A percentile compares a stretch with the other conserved stretches of the same genome.
phyloP scores from a whole-genome alignment of 2,329 filamentous ascomycete species.

The Cephalotrichum gorgonifer region DNA sequence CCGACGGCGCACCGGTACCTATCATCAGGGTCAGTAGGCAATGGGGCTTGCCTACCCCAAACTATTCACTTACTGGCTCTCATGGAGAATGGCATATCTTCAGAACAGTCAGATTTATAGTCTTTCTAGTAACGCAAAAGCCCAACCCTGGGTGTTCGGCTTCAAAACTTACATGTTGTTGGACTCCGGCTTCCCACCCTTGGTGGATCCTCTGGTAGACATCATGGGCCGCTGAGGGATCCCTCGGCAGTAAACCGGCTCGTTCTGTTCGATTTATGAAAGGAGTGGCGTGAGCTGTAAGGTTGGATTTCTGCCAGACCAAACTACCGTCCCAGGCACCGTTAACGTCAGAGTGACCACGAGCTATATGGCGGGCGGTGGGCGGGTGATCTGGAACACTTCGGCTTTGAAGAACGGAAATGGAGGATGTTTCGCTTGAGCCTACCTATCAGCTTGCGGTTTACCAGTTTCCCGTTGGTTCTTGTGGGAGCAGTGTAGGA shows the following conservation, averaged over 20 bases:
- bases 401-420: no score
- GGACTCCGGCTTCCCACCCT: background rate
- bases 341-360: no score
- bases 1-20: slow-evolving; percentile 19
- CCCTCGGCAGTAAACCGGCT: background rate
- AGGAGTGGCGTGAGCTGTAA: no score
- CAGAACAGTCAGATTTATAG: background rate
- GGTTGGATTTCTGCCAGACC: no score
- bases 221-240: background rate
- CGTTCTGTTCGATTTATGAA: no score
- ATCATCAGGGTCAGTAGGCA: background rate
- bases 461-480: no score
- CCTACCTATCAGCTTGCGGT: no score
- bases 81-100: background rate
- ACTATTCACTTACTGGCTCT: background rate
- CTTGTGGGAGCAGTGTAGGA: no score
- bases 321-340: no score
- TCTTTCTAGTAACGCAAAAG: background rate
- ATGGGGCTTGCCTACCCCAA: background rate
- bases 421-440: no score
- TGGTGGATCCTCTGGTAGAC: background rate
- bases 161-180: background rate
- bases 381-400: no score
- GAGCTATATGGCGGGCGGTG: no score
- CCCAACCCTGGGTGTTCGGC: background rate